Evolutionary conservation across 805 yeast genomes (phyloP).

Genomic region (Candida railenensis): DNA sequence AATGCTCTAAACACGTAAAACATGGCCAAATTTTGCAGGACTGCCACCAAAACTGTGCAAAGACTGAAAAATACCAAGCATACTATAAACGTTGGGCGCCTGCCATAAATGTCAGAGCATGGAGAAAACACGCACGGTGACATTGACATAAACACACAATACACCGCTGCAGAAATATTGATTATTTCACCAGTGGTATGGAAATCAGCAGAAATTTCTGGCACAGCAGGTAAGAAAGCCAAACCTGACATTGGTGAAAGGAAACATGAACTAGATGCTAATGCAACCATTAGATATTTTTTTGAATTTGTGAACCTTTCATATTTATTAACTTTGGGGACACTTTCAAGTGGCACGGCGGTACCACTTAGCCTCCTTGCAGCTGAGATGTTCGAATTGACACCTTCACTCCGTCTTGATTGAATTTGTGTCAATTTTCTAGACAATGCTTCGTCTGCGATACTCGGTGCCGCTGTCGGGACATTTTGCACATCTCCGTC

Average conservation of each 20-base stretch:
- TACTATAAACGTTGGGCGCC: constrained; percentile 42
- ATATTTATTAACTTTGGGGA: neutral
- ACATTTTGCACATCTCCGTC: neutral
- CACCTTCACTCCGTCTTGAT: constrained; percentile 13
- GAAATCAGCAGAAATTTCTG: constrained; percentile 46
- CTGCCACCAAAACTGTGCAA: constrained; percentile 34
- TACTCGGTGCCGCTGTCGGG: constrained; percentile 6
- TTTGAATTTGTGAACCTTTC: neutral
- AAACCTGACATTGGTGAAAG: constrained; percentile 44
- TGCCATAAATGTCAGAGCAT: constrained; percentile 52
- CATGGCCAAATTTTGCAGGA: constrained; percentile 52
- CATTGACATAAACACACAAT: constrained; percentile 50
- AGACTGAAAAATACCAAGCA: constrained; percentile 32
- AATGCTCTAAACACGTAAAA: constrained; percentile 50
- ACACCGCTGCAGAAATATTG: constrained; percentile 50
- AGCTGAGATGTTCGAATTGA: neutral
- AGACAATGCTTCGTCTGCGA: constrained; percentile 19
- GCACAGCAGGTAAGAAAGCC: constrained; percentile 52
- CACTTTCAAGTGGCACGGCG: neutral
- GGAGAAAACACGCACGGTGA: constrained; percentile 54
- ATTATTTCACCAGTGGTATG: constrained; percentile 47
- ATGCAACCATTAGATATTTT: constrained; percentile 22
- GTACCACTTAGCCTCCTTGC: neutral
- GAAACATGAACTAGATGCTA: constrained; percentile 31
- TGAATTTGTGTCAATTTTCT: constrained; percentile 18